phyloP scores from a whole-genome alignment of 352 stramenopile species.

The Lagenidium giganteum region DNA sequence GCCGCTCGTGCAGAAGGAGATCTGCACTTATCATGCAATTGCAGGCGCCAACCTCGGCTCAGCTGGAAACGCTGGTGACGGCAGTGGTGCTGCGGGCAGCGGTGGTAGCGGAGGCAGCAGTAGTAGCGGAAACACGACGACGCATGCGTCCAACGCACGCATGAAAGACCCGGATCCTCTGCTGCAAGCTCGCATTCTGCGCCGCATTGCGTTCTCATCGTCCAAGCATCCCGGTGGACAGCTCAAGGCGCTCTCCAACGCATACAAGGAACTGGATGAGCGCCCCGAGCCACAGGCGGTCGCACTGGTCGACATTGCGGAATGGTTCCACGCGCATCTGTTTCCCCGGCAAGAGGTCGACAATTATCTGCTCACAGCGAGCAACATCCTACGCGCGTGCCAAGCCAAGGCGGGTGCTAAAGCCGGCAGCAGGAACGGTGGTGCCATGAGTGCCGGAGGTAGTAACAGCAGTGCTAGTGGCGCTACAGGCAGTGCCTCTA shows the following conservation, averaged over 20 bases:
- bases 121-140: no score
- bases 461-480: no score
- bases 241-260: conserved; percentile 45
- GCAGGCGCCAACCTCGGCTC: conserved; percentile 55
- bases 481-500: no score
- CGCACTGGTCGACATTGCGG: conserved; percentile 74
- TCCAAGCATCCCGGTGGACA: conserved; percentile 49
- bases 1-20: conserved; percentile 32
- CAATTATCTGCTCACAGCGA: conserved; percentile 48
- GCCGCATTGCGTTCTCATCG: conserved; percentile 61
- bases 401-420: conserved; percentile 10
- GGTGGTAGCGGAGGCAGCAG: conserved; percentile 17
- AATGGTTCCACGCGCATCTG: conserved; percentile 80
- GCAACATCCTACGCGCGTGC: conserved; percentile 31
- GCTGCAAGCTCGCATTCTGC: conserved; percentile 55
- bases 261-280: conserved; percentile 53
- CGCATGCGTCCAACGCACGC: no score
- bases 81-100: not conserved
- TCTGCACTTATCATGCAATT: conserved; percentile 45
- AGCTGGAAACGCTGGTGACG: conserved; percentile 9
- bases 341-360: conserved; percentile 49
- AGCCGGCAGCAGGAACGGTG: not conserved
- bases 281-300: conserved; percentile 56
- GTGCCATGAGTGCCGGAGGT: no score
- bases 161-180: conserved; percentile 42